These are phyloP conservation scores for Acmispon strigosus DNA, from an alignment of 306 rosid genomes.

Conservation along the genomic window DNA sequence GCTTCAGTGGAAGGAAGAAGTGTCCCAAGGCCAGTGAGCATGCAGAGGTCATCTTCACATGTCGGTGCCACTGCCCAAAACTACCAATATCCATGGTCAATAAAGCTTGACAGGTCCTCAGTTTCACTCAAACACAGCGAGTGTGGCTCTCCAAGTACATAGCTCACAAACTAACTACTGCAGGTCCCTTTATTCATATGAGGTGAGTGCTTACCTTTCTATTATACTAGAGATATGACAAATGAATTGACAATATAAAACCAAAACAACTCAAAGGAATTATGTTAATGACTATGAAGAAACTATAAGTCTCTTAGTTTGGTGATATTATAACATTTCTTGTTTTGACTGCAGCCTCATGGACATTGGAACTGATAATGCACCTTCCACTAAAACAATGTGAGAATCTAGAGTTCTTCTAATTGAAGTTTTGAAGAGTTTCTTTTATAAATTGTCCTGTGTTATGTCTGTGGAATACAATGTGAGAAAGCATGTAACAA, in stretches of 20 bases:
- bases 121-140: conserved; percentile 75
- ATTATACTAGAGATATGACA: too few species aligned
- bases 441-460: neutral
- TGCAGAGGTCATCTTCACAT: conserved; percentile 93
- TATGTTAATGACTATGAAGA: too few species aligned
- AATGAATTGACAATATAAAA: too few species aligned
- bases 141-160: conserved; percentile 75
- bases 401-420: conserved; percentile 8
- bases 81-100: conserved; percentile 73
- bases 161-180: too few species aligned
- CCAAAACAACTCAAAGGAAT: too few species aligned
- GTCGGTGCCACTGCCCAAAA: conserved; percentile 51
- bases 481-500: too few species aligned
- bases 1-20: conserved; percentile 67
- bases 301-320: neutral
- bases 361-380: conserved; percentile 38
- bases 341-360: too few species aligned
- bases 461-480: conserved; percentile 9
- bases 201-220: conserved; percentile 11
- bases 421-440: conserved; percentile 8
- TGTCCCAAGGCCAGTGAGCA: conserved; percentile 72
- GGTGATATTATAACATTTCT: neutral
- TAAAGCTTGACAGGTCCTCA: conserved; percentile 65
- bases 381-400: conserved; percentile 3
- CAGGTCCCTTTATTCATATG: too few species aligned